Evolutionary conservation across 345 rosid species (phyloP).

Genomic region (Eucalyptus globulus): DNA sequence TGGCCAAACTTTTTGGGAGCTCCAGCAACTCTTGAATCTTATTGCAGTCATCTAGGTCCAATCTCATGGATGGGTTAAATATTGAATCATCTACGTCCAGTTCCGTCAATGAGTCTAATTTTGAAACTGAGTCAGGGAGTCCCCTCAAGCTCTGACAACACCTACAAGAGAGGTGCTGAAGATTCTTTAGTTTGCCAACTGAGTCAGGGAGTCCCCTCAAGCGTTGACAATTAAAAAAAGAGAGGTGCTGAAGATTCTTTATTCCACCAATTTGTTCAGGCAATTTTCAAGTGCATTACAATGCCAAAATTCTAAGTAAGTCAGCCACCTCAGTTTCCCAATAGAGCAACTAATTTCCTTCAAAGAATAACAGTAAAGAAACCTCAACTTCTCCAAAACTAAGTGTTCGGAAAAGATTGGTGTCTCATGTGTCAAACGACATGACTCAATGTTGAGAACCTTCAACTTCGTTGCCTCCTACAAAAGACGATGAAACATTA

Average conservation of each 20-base stretch:
- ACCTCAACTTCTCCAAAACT: background rate
- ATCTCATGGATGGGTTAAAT: too few relatives aligned
- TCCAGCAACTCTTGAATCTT: background rate
- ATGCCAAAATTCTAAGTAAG: rapidly evolving
- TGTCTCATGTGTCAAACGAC: rapidly evolving
- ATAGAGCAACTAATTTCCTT: background rate
- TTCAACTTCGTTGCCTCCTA: background rate
- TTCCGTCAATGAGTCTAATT: too few relatives aligned
- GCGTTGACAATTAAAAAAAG: rapidly evolving
- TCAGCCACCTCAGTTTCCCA: background rate
- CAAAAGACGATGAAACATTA: background rate
- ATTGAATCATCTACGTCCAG: rapidly evolving
- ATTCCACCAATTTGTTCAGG: background rate
- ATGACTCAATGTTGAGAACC: rapidly evolving
- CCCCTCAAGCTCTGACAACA: too few relatives aligned
- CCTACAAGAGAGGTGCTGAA: too few relatives aligned
- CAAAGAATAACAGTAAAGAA: rapidly evolving
- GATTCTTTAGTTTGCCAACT: background rate
- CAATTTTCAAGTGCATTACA: background rate
- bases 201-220: background rate
- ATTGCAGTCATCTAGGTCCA: background rate
- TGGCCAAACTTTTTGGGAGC: background rate
- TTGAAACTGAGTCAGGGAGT: too few relatives aligned
- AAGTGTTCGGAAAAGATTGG: background rate
- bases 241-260: background rate